phyloP scores from a whole-genome alignment of 2,329 filamentous ascomycete genomes.

The Aureobasidium lini region DNA sequence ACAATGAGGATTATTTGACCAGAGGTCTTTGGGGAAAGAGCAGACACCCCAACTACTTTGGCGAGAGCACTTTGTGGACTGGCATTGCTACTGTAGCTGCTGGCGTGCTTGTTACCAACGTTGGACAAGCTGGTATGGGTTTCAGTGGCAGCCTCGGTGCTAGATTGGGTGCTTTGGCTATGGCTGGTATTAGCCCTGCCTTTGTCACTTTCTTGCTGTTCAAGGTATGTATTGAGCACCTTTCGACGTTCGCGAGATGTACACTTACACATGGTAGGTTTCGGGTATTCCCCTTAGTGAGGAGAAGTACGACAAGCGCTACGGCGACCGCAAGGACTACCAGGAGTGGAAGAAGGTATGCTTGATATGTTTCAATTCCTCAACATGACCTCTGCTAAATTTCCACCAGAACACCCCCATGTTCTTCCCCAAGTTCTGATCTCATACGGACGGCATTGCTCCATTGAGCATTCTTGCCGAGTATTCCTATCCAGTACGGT shows the following conservation, averaged over 20 bases:
- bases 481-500: neutral
- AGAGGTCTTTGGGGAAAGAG: conserved; percentile 54
- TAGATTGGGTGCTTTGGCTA: conserved; percentile 37
- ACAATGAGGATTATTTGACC: conserved; percentile 60
- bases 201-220: conserved; percentile 58
- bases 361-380: neutral
- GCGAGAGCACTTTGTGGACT: conserved; percentile 62
- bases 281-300: conserved; percentile 58
- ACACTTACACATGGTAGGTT: conserved; percentile 22
- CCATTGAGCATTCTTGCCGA: neutral
- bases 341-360: conserved; percentile 51
- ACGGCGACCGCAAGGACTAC: conserved; percentile 57
- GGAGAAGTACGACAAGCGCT: conserved; percentile 59
- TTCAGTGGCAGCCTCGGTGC: conserved; percentile 39
- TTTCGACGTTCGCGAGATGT: neutral
- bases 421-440: conserved; percentile 54
- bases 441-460: neutral
- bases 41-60: conserved; percentile 64
- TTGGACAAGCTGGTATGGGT: conserved; percentile 52
- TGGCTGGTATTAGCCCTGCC: conserved; percentile 54
- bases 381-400: neutral
- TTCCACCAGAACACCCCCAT: conserved; percentile 50
- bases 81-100: conserved; percentile 55
- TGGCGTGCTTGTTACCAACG: conserved; percentile 47
- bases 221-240: conserved; percentile 41